Base-by-base conservation (phyloP, 257 asterid species). In the Forsythia suspensa region DNA sequence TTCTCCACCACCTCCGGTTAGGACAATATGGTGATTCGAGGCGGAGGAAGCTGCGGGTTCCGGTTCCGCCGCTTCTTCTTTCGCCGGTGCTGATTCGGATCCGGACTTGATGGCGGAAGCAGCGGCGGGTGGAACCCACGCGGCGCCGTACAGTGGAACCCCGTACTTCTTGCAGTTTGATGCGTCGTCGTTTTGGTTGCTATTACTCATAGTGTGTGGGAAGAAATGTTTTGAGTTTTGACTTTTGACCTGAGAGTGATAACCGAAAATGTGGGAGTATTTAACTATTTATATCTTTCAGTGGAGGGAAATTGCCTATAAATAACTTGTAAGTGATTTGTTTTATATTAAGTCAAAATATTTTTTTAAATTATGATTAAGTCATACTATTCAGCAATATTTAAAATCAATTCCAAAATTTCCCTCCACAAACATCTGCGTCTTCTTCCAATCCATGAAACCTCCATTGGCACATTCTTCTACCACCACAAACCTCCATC, bases 1-100 rank as follows among this genome's bases (percentile, higher is more conserved):
- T 89, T 95, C 97, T 4, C 99, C 99, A 16, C 99, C 99, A 16
- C 99, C 99, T 68, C 99, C 98, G 44, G 99, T 84, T 11, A 95
- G 91, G 65, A 92, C 86, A 38, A 93, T 86, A 81, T 87, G 90
- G 79, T 81, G 86, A 29, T 77, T 83, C 52, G 29, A 79, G 13
- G 70, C 3, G 36, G 75, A 9, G 24, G 80, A 77, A 52, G 82
- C 66, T 18, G 80, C 46, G 3, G 79, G n/a, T 68, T 86, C 79
- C 37, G 82, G 59, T 15, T 84, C 79, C 34, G 46, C 72, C 41
- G 41, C 83, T 63, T 71, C 89, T 55, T 59, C 82, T 8, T 72
- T 87, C 18, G 44, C 78, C 20, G 77, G 52, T n/a, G 78, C 57
- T 41, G 79, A 72, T 16, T 76, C 15, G 57, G 75, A 65, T 9